Evolutionary conservation across 2,329 filamentous ascomycete species (phyloP), one percentile per base, ranked within the genome.

Genomic region (Fusarium praegraminearum): DNA sequence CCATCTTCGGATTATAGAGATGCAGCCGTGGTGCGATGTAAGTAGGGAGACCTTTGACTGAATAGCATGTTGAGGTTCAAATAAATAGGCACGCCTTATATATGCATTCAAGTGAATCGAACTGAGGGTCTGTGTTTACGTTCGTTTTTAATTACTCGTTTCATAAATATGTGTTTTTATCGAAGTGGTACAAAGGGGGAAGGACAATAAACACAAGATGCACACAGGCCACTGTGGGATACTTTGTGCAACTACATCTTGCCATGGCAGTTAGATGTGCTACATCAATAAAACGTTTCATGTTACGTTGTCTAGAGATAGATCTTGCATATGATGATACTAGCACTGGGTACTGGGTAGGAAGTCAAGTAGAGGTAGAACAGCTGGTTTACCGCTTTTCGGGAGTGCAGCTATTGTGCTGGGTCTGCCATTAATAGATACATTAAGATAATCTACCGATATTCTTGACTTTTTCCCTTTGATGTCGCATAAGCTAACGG

Each of bases 261-360:
- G 33, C 52, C 52, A 33, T 65, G 61, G 46, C 26, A 61, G 60
- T 65, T 50, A 20, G 38, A 54, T 26, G 67, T 71, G 59, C 8
- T 41, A 68, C 63, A 16, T 18, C 12, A 36, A 43, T 47, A 45
- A 50, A 46, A 53, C 33, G 67, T 65, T 71, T 52, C 67, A 68
- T 68, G 60, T 33, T 54, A 45, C 28, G 46, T 45, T 18, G 51
- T 60, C 47, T 36, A 49, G 49, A 33, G 26, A 38, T 28, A 15
- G 28, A 30, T 35, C 18, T 54, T 35, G 24, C 12, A 18, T 18
- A 45, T 28, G 16, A 45, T 28, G 16, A 22, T 36, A 12, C 43
- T 20, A 32, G 43, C n/a, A 40, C 36, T 20, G 22, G n/a, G 36
- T n/a, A 40, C n/a, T 40, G 20, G 12, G n/a, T 50, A 32, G 16